Evolutionary conservation across 371 early-diverging fungal species (phyloP), one percentile per base, ranked within the genome.

Genomic region (Rhizopus arrhizus): DNA sequence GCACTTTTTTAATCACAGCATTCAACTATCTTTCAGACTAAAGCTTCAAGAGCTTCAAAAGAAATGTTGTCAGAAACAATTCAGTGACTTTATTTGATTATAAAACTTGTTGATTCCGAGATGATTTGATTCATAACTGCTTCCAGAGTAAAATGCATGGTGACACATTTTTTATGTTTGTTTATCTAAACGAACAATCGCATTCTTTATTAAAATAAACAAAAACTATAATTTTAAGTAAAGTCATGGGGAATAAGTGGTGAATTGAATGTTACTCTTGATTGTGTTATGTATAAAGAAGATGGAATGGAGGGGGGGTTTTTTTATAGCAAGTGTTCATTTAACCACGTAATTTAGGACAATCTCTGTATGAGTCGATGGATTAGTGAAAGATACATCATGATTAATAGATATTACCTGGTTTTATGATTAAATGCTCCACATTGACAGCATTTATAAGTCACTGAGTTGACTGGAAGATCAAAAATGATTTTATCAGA

Each of bases 361-460:
- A 43, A 15, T 43, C 43, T 43, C 43, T 43, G 0, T 43, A 43
- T 22, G 22, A 22, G 22, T 22, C 0, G 4, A 43, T 43, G 5
- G n/a, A n/a, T 15, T n/a, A 43, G n/a, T 15, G n/a, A 43, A 9
- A 43, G 43, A 11, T 43, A 5, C 1, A 43, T n/a, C 11, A 11
- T 13, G 7, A 13, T 15, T 43, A 0, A 36, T 36, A 11, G 11
- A 6, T 9, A 11, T 43, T 43, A 43, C 43, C 43, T 43, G 12
- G 43, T 43, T 43, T 43, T 43, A 15, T 43, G 43, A 43, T 15
- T 43, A 15, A 43, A 43, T 43, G 43, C 43, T n/a, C 43, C 43
- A 43, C 43, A 43, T 43, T 43, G 43, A 15, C 43, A 43, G 43
- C 43, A 43, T 43, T 43, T 43, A 5, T n/a, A 13, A 11, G 43